Evolutionary conservation across 1,284 basidiomycete species (phyloP), one percentile per base, ranked within the genome.

Genomic region (Malassezia sympodialis): DNA sequence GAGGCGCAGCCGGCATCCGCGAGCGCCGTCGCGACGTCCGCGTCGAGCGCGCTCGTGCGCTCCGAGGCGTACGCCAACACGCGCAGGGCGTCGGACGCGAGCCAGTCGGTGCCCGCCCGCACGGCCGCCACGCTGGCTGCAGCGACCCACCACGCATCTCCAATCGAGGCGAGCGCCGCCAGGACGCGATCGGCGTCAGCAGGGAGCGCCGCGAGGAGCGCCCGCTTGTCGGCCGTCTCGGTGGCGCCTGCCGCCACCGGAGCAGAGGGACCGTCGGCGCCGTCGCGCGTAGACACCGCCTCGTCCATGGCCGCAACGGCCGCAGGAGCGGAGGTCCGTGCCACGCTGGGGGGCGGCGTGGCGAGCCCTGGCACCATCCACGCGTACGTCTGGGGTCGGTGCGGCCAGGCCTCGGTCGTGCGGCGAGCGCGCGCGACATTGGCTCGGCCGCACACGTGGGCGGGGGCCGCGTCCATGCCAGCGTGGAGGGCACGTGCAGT

Each of bases 121-220:
- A 41, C 35, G 43, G 51, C 55, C 8, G 55, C 55, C 4, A 51
- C 45, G 17, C 37, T 24, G 5, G 49, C 39, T 2, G 55, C 55
- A 4, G 55, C 55, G 23, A 42, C 49, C 23, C 28, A 46, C 55
- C 55, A 57, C 4, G 34, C 32, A 35, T 57, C 55, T 27, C 51
- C 43, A 5, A 51, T 35, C 10, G 34, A 19, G 10, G 43, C 31
- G 6, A 56, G 45, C 26, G 17, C n/a, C 15, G 32, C n/a, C 19
- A 49, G 23, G n/a, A 39, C 46, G 17, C 8, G 15, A 27, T 31
- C 49, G 19, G 37, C 35, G 19, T 39, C 49, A 10, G 23, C 3
- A 8, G 35, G 43, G 12, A 45, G 31, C 34, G 54, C 30, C 30
- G 54, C 42, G 21, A 48, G 54, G 26, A 56, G 30, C n/a, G 49